Percentiles rank a stretch among this genome's conserved stretches.
Evolutionary conservation across 805 yeast species (phyloP).

Genomic region (Kuraishia piskuri): DNA sequence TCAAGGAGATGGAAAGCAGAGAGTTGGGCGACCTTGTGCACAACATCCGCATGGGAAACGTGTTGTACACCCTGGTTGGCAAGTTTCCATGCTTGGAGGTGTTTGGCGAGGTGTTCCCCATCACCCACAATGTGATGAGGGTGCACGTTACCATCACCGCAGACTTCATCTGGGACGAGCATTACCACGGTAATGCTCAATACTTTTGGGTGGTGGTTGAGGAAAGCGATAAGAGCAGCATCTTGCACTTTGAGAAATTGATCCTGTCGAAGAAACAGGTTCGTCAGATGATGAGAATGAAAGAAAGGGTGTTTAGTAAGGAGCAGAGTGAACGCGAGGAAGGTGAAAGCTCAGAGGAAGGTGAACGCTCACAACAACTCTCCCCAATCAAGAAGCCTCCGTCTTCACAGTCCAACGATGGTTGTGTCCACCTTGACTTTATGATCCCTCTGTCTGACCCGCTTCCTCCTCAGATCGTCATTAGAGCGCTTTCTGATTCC

Average conservation of each 20-base stretch:
- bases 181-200: conserved; percentile 74
- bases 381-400: background rate
- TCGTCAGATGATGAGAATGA: conserved; percentile 11
- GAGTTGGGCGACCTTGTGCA: conserved; percentile 91
- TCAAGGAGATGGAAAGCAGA: conserved; percentile 61
- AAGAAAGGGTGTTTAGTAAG: background rate
- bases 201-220: conserved; percentile 92
- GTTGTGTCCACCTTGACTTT: conserved; percentile 71
- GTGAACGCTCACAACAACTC: background rate
- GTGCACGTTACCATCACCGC: conserved; percentile 64
- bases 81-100: conserved; percentile 71
- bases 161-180: conserved; percentile 80
- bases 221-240: conserved; percentile 63
- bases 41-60: conserved; percentile 64
- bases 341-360: background rate
- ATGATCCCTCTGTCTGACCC: conserved; percentile 90
- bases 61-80: conserved; percentile 49
- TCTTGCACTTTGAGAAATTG: conserved; percentile 77
- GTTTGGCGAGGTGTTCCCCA: conserved; percentile 80
- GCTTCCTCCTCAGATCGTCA: conserved; percentile 79
- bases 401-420: conserved; percentile 4
- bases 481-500: conserved; percentile 70
- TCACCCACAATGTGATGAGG: conserved; percentile 79
- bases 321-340: background rate
- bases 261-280: conserved; percentile 54